phyloP scores from a whole-genome alignment of 208 protist genomes.

The Leishmania braziliensis region DNA sequence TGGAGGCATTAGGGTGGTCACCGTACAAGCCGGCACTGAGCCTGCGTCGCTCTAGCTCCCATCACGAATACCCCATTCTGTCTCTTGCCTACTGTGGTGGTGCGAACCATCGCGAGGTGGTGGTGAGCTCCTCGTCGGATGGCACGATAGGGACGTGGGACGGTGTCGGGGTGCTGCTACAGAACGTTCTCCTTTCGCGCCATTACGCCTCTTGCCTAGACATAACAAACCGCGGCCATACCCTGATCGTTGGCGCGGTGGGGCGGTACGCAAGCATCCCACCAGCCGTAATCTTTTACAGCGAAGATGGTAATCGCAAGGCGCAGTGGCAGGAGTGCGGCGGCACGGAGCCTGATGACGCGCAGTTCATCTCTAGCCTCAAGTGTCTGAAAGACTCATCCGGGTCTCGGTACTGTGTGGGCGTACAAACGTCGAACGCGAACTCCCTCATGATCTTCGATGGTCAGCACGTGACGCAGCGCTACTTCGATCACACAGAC shows the following conservation, averaged over 20 bases:
- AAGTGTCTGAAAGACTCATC: constrained; percentile 46
- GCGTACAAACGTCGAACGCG: constrained; percentile 38
- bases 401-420: constrained; percentile 63
- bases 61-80: constrained; percentile 75
- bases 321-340: constrained; percentile 79
- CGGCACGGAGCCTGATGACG: constrained; percentile 71
- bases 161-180: constrained; percentile 55
- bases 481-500: constrained; percentile 83
- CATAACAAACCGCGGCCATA: constrained; percentile 69
- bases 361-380: constrained; percentile 78
- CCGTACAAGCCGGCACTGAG: constrained; percentile 65
- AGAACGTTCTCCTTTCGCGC: constrained; percentile 75
- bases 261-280: constrained; percentile 45
- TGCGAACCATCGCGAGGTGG: constrained; percentile 54
- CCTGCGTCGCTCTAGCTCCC: constrained; percentile 46
- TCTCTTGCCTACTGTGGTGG: constrained; percentile 71
- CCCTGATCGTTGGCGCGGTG: constrained; percentile 77
- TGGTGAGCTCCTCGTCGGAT: constrained; percentile 86
- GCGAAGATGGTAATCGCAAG: constrained; percentile 48
- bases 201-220: constrained; percentile 89
- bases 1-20: constrained; percentile 81
- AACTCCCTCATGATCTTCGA: constrained; percentile 77
- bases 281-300: constrained; percentile 83
- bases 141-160: constrained; percentile 88
- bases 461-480: constrained; percentile 54